Percentiles rank a stretch among this genome's conserved stretches.
Evolutionary conservation across 2,329 filamentous ascomycete species (phyloP).

Genomic region (Apiospora phragmitis): DNA sequence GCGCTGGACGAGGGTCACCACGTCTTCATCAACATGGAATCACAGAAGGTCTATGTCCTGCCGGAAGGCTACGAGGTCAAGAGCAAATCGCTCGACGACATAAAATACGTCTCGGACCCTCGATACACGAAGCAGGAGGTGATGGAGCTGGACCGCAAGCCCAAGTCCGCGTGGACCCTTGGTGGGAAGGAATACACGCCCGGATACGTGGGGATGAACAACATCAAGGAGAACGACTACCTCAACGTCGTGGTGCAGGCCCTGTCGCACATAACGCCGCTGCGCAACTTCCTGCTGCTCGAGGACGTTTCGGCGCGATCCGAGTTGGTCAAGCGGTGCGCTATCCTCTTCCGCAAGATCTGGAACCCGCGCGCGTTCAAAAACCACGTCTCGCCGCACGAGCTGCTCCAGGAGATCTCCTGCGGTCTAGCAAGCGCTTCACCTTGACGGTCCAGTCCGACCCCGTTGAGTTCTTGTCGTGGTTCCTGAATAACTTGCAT

Average conservation of each 20-base stretch:
- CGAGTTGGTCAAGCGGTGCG: slow-evolving; percentile 85
- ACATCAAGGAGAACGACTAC: slow-evolving; percentile 99
- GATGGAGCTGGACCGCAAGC: slow-evolving; percentile 69
- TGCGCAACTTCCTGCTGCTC: slow-evolving; percentile 90
- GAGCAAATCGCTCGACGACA: slow-evolving; percentile 93
- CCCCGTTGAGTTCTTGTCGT: slow-evolving; percentile 93
- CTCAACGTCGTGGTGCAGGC: slow-evolving; percentile 93
- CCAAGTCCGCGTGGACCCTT: slow-evolving; percentile 71
- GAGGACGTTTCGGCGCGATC: slow-evolving; percentile 72
- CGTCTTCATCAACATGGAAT: slow-evolving; percentile 97
- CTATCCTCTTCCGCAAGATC: slow-evolving; percentile 90
- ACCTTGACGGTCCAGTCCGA: slow-evolving; percentile 89
- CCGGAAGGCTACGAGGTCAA: slow-evolving; percentile 97
- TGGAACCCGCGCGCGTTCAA: slow-evolving; percentile 98
- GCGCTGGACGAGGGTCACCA: slow-evolving; percentile 93
- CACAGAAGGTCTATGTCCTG: slow-evolving; percentile 85
- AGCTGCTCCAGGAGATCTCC: slow-evolving; percentile 93
- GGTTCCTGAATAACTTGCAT: slow-evolving; percentile 97
- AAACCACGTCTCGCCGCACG: slow-evolving; percentile 93
- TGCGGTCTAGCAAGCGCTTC: slow-evolving; percentile 90
- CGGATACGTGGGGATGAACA: slow-evolving; percentile 98
- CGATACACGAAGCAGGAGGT: slow-evolving; percentile 81
- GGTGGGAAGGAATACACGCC: slow-evolving; percentile 84
- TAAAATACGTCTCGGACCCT: slow-evolving; percentile 96
- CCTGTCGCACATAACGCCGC: slow-evolving; percentile 82